Percentiles rank a stretch among this genome's conserved stretches.
These are phyloP conservation scores for Acmispon strigosus DNA, from an alignment of 306 rosid genomes.

Conservation along the genomic window DNA sequence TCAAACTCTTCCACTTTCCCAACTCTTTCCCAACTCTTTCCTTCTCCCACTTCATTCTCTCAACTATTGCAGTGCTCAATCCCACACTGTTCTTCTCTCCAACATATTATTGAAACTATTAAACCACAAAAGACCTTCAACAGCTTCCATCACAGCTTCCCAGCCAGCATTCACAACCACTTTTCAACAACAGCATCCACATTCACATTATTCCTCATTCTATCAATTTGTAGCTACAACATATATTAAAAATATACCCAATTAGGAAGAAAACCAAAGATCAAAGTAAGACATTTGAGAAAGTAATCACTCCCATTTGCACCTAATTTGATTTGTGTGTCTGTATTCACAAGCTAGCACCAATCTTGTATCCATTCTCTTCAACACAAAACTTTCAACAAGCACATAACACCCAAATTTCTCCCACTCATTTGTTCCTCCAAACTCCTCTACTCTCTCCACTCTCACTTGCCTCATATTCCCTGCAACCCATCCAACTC, in stretches of 20 bases:
- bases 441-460: constrained; percentile 32
- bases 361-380: constrained; percentile 35
- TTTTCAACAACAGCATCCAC: no score
- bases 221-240: background rate
- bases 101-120: background rate
- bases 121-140: constrained; percentile 15
- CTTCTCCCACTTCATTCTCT: constrained; percentile 39
- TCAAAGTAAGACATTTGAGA: background rate
- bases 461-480: constrained; percentile 20
- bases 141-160: no score
- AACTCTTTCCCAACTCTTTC: constrained; percentile 27
- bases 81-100: constrained; percentile 25
- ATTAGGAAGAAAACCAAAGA: background rate
- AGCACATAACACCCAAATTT: constrained; percentile 39
- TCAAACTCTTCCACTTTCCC: constrained; percentile 31
- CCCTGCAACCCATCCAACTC: constrained; percentile 23
- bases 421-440: constrained; percentile 27
- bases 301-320: constrained; percentile 44
- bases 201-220: no score
- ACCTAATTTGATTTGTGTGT: constrained; percentile 45
- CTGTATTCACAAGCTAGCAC: constrained; percentile 39
- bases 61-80: constrained; percentile 29
- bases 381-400: constrained; percentile 49
- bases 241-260: background rate
- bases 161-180: no score